Evolutionary conservation across 2,329 filamentous ascomycete genomes (phyloP), one percentile per base, ranked within the genome.

Genomic region (Monilinia laxa): DNA sequence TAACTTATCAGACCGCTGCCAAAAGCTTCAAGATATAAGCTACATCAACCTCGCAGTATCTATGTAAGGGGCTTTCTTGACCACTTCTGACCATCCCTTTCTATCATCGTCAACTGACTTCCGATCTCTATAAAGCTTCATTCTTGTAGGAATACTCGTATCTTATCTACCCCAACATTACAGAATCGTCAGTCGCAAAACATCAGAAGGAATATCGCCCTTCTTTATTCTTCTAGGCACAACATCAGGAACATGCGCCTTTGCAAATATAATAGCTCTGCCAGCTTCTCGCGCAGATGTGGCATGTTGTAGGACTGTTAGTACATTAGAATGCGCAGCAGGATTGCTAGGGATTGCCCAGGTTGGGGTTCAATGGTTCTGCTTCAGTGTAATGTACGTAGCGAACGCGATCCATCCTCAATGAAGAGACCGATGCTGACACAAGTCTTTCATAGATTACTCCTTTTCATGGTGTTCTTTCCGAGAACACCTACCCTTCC

Each of bases 381-480:
- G 93, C 79, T 97, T 98, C 78, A 89, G 89, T 73, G 84, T 93
- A 72, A 97, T 98, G 95, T 97, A 79, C 75, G 90, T 59, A 45
- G 40, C 25, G 47, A 45, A 45, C 25, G 47, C 35, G 31, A 66
- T 23, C 11, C 9, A 54, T 35, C 49, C 16, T 18, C 25, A 23
- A 25, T 49, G 40, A 54, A 45, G n/a, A 28, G 12, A 14, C 60
- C 11, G 53, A 35, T 47, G 45, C 56, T 71, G 20, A 68, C 18
- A n/a, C 11, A n/a, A 6, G 4, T 31, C 28, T 14, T 23, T 23
- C 25, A 31, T 72, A 98, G 94, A 71, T 87, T 98, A 63, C 82
- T 96, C 25, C 85, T 99, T n/a, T 99, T 96, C 80, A 86, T 98
- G 67, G 86, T 96, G 73, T 99, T 96, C 83, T 97, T 96, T 79